phyloP scores from a whole-genome alignment of 352 stramenopile genomes.

The Poterioochromonas sp. region DNA sequence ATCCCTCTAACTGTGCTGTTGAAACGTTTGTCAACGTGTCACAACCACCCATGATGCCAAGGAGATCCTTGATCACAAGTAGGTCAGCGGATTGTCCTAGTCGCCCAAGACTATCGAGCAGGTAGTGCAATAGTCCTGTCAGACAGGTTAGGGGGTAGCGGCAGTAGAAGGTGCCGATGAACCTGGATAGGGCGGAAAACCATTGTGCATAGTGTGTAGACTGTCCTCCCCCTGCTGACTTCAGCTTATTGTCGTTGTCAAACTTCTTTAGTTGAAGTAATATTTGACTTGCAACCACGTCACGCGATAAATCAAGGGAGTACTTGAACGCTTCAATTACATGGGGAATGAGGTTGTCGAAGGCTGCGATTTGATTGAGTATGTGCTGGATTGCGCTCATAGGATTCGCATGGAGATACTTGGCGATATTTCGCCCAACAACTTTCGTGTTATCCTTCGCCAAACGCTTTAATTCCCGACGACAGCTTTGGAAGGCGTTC shows the following conservation, averaged over 20 bases:
- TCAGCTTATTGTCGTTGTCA: not conserved
- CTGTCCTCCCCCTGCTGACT: slow-evolving; percentile 25
- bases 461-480: slow-evolving; percentile 12
- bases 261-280: slow-evolving; percentile 59
- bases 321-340: slow-evolving; percentile 74
- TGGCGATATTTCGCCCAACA: not conserved
- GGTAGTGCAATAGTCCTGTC: not conserved
- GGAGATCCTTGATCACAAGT: slow-evolving; percentile 67
- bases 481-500: not conserved
- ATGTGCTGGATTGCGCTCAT: slow-evolving; percentile 70
- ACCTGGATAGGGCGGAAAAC: slow-evolving; percentile 66
- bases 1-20: slow-evolving; percentile 62
- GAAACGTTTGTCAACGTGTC: slow-evolving; percentile 65
- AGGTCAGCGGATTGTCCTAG: slow-evolving; percentile 53
- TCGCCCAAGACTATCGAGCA: not conserved
- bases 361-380: slow-evolving; percentile 73
- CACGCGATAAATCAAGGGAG: slow-evolving; percentile 64
- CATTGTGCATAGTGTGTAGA: slow-evolving; percentile 65
- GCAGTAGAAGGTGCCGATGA: slow-evolving; percentile 70
- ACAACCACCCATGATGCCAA: slow-evolving; percentile 62
- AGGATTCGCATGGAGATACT: slow-evolving; percentile 62
- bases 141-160: slow-evolving; percentile 58
- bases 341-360: slow-evolving; percentile 73
- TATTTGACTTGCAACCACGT: slow-evolving; percentile 67
- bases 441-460: slow-evolving; percentile 42